These are phyloP conservation scores for Ophiorrhiza pumila DNA, from an alignment of 257 asterid species.

Conservation along the genomic window DNA sequence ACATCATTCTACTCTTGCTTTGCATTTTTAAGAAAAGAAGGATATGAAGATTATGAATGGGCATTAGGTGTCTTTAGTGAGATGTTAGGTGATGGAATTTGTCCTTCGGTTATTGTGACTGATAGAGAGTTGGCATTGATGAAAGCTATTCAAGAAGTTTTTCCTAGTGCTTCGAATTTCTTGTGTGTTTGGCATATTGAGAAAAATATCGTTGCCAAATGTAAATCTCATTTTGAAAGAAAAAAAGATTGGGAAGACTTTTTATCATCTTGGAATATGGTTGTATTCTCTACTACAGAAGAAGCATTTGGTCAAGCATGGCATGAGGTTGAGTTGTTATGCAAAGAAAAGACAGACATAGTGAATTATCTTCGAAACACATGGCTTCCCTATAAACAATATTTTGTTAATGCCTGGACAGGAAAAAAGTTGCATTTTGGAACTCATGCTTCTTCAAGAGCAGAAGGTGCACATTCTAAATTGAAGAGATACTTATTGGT, in stretches of 20 bases:
- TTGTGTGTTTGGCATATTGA: background rate
- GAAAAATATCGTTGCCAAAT: background rate
- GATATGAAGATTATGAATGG: background rate
- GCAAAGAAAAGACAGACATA: background rate
- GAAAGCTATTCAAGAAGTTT: background rate
- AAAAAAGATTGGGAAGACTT: background rate
- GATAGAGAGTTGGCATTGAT: background rate
- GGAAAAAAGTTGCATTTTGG: background rate
- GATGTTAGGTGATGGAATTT: background rate
- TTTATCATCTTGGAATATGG: background rate
- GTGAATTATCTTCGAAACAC: background rate
- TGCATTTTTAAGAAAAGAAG: background rate
- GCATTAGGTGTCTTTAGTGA: background rate
- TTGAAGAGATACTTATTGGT: background rate
- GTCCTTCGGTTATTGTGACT: background rate
- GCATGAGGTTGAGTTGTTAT: background rate
- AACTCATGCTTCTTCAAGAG: background rate
- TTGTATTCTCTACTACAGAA: background rate
- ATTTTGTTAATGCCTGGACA: background rate
- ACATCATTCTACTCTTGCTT: conserved; percentile 4
- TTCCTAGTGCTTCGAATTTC: background rate
- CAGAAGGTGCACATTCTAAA: background rate
- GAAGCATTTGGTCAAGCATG: background rate
- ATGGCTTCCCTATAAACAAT: background rate
- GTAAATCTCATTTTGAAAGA: background rate